A percentile compares a stretch with the other conserved stretches of the same genome.
These are phyloP conservation scores for Nakazawaea molendinolei DNA, from an alignment of 805 yeast species.

Conservation along the genomic window DNA sequence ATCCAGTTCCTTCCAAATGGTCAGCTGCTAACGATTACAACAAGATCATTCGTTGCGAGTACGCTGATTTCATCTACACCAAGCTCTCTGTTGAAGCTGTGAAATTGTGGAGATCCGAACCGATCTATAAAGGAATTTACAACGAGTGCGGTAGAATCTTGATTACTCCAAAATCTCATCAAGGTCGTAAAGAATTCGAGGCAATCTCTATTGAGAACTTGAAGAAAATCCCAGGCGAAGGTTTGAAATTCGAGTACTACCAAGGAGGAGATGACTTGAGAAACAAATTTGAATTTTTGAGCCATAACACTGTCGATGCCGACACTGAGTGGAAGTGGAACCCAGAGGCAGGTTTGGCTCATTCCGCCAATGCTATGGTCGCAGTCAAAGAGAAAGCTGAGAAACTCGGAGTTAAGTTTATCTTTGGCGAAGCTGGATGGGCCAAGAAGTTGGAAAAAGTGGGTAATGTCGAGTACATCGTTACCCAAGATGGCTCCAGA, in stretches of 20 bases:
- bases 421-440: constrained; percentile 25
- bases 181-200: constrained; percentile 33
- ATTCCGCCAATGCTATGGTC: constrained; percentile 31
- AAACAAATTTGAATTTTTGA: constrained; percentile 15
- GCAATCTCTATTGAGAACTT: constrained; percentile 28
- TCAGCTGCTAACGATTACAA: constrained; percentile 44
- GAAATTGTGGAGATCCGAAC: constrained; percentile 29
- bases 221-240: constrained; percentile 21
- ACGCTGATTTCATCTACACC: constrained; percentile 35
- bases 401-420: constrained; percentile 27
- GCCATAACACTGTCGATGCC: constrained; percentile 14
- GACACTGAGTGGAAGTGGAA: constrained; percentile 21
- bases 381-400: constrained; percentile 24
- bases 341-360: constrained; percentile 36
- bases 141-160: constrained; percentile 36
- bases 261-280: constrained; percentile 26
- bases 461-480: constrained; percentile 16
- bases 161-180: constrained; percentile 26
- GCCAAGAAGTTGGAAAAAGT: constrained; percentile 15
- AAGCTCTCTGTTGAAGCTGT: constrained; percentile 39
- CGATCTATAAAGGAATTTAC: constrained; percentile 26
- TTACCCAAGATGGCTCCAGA: constrained; percentile 21
- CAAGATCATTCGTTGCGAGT: constrained; percentile 43
- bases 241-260: constrained; percentile 21
- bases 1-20: constrained; percentile 35